Evolutionary conservation across 768 basidiomycete species (phyloP).

Genomic region (Piloderma croceum): DNA sequence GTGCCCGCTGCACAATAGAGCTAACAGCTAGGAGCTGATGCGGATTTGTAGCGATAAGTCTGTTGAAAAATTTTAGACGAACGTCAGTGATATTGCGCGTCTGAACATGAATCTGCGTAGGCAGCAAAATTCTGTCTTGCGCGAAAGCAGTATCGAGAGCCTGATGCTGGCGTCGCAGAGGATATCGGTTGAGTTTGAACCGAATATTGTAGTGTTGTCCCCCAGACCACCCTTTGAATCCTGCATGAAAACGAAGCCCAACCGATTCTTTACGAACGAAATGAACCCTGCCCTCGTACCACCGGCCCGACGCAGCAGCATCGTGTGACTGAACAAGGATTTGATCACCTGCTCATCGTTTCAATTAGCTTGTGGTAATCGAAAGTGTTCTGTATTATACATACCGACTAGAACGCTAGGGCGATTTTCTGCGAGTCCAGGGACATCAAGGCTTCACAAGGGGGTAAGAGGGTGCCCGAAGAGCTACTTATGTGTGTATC

Average conservation of each 20-base stretch:
- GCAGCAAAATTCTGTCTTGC: constrained; percentile 44
- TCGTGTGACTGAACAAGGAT: constrained; percentile 21
- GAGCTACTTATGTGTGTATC: constrained; percentile 7
- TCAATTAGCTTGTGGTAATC: too few species aligned
- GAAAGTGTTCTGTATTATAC: too few species aligned
- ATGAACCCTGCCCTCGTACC: constrained; percentile 44
- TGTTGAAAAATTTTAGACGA: constrained; percentile 18
- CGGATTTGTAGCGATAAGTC: constrained; percentile 33
- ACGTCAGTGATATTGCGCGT: constrained; percentile 10
- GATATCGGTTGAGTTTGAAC: constrained; percentile 51
- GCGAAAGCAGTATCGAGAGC: constrained; percentile 37
- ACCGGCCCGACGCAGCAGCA: constrained; percentile 14
- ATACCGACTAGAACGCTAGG: constrained; percentile 54
- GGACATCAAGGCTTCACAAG: constrained; percentile 39
- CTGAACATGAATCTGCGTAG: constrained; percentile 25
- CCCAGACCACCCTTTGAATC: constrained; percentile 28
- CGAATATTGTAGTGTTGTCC: constrained; percentile 41
- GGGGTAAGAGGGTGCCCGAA: neutral
- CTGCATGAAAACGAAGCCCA: constrained; percentile 40
- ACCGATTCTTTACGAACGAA: constrained; percentile 37
- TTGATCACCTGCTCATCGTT: constrained; percentile 30
- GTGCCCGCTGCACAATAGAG: constrained; percentile 39
- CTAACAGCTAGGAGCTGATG: constrained; percentile 48
- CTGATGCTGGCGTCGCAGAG: constrained; percentile 51
- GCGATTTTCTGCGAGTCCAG: constrained; percentile 52